Evolutionary conservation across 805 yeast species (phyloP), one percentile per base, ranked within the genome.

Genomic region (Zygoascus biomembranicola): DNA sequence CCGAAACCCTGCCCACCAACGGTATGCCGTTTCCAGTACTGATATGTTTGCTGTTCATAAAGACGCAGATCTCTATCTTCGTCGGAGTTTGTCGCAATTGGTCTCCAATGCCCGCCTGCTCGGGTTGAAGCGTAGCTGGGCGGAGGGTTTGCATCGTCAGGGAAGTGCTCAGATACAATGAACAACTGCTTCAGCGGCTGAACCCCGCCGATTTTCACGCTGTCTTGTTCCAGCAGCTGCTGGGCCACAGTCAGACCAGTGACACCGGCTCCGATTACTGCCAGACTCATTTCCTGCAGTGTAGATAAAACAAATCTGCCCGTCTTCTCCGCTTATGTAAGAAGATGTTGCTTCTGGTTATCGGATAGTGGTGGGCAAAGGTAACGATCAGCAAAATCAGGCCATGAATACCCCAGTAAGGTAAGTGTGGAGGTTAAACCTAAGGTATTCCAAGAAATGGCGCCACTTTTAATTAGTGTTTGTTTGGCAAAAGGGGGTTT

Each of bases 31-130:
- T 18, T 35, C 32, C 42, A 32, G 19, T 18, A 10, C 32, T 11
- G 16, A 32, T 48, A 48, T 6, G 51, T 48, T 16, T 35, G 26
- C 5, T 20, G 3, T 23, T 48, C 51, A 20, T 32, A 48, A 3
- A 8, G 31, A 11, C 43, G 11, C 16, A 35, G 42, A 11, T 23
- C 13, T 8, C 8, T 35, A 10, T 35, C 16, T 9, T 10, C 26
- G 9, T 43, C 13, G 16, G 26, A 28, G 23, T 39, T 35, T 6
- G 5, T 28, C 3, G 51, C 51, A 35, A 39, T 48, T 16, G 51
- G 28, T 23, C 51, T 32, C 31, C 32, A 48, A 37, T 48, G 51
- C 9, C 31, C 51, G 8, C 51, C 51, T 8, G 51, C 51, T 23
- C 51, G 39, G 18, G 51, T 48, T 10, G 51, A 48, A 23, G 51